Base-by-base conservation (phyloP, 2,329 filamentous ascomycete species). In the Alternaria burnsii region DNA sequence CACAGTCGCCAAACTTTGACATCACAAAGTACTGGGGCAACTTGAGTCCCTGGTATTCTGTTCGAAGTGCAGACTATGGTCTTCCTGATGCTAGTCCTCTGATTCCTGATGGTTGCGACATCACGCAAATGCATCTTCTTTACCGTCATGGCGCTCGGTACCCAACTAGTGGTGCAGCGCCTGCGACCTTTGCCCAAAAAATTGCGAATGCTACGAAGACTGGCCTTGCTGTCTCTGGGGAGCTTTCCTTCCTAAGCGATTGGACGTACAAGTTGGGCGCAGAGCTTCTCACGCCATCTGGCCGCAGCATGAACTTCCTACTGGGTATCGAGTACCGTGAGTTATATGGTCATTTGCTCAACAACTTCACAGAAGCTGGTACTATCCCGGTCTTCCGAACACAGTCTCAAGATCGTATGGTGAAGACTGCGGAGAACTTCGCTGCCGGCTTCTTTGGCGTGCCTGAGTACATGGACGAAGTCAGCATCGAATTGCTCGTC, bases 341-440 rank as follows among this genome's bases (percentile, higher is more conserved):
- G 61, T 71, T 82, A n/a, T 82, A 75, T 28, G 72, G 80, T 8
- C 70, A 79, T 47, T 73, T 82, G 12, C 76, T 82, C 42, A 82
- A 82, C 61, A 82, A 82, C 68, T 82, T 82, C 58, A 72, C 76
- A n/a, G 71, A 61, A 41, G 40, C 63, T 1, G 75, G 76, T 26
- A 72, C 77, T 5, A 66, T 82, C 44, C 79, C 80, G 20, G 78
- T 82, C 16, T 80, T 76, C 43, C 67, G 73, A 4, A 76, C 73
- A 1, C 38, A 76, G 42, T 70, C 66, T 22, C 69, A 76, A 41
- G 72, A 76, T 30, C 73, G 73, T 18, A 76, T 76, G 72, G 71
- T 76, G 1, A 74, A 75, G 61, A 74, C 73, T 3, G 72, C 71
- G 1, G 63, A 73, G 52, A 76, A 76, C 47, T 76, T 76, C 47